These are phyloP conservation scores for Ministeria vibrans DNA, from an alignment of 78 protist genomes.

Conservation along the genomic window DNA sequence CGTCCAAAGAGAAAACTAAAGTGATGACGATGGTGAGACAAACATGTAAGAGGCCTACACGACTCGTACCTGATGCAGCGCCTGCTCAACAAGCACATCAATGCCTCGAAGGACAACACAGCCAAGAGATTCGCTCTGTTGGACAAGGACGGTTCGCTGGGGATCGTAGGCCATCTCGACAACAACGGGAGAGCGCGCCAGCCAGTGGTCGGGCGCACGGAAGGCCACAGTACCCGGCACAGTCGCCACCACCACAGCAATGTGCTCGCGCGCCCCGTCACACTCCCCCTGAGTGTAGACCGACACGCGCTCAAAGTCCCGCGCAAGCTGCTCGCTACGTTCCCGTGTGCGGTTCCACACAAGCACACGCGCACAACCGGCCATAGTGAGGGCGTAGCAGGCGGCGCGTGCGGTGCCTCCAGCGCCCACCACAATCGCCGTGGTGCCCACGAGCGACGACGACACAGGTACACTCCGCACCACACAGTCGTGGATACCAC, in stretches of 20 bases:
- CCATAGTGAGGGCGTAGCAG: conserved; percentile 41
- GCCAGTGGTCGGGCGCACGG: not conserved
- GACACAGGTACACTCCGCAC: not conserved
- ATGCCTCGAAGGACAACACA: conserved; percentile 28
- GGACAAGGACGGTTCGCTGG: conserved; percentile 28
- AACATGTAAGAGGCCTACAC: too few relatives aligned
- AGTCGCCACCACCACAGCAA: conserved; percentile 13
- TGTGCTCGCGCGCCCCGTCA: not conserved
- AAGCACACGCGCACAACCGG: conserved; percentile 15
- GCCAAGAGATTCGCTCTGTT: not conserved
- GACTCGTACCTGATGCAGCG: conserved; percentile 20
- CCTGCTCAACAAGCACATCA: conserved; percentile 63
- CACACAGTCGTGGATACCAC: conserved; percentile 20
- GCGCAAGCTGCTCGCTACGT: conserved; percentile 44
- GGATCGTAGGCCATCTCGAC: conserved; percentile 47
- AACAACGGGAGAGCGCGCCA: not conserved
- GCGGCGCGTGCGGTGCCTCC: conserved; percentile 79
- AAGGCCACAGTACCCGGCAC: conserved; percentile 15
- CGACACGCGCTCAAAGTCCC: conserved; percentile 12
- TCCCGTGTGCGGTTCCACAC: conserved; percentile 49
- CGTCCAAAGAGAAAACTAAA: too few relatives aligned
- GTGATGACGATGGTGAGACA: too few relatives aligned
- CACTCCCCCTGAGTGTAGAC: not conserved
- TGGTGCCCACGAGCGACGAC: not conserved
- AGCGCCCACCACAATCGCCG: conserved; percentile 60